These are phyloP conservation scores for Blastocystis hominis DNA, from an alignment of 352 stramenopile genomes.

Conservation along the genomic window DNA sequence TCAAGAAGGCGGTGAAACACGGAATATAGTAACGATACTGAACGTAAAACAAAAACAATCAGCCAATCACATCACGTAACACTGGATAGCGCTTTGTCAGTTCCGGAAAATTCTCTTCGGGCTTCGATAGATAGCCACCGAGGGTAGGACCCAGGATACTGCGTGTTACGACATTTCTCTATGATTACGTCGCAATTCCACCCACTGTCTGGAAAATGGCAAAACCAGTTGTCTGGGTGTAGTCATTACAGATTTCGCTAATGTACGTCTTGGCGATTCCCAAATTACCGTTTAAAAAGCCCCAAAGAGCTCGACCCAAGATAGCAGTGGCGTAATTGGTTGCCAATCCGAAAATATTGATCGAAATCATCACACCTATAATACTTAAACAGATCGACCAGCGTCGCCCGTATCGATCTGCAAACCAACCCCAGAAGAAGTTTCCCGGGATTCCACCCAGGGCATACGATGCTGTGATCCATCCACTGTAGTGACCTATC, in stretches of 20 bases:
- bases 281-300: slow-evolving; percentile 53
- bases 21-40: slow-evolving; percentile 58
- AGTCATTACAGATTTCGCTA: slow-evolving; percentile 58
- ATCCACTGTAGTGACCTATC: slow-evolving; percentile 39
- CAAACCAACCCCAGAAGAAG: slow-evolving; percentile 58
- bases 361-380: slow-evolving; percentile 43
- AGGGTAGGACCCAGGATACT: slow-evolving; percentile 46
- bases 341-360: slow-evolving; percentile 51
- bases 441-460: slow-evolving; percentile 52
- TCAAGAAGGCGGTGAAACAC: slow-evolving; percentile 27
- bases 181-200: slow-evolving; percentile 12
- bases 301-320: slow-evolving; percentile 16
- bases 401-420: slow-evolving; percentile 29
- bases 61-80: background rate
- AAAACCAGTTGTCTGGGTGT: slow-evolving; percentile 55
- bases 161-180: background rate
- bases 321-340: slow-evolving; percentile 6
- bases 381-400: slow-evolving; percentile 28
- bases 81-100: slow-evolving; percentile 14
- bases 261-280: slow-evolving; percentile 57
- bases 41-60: background rate
- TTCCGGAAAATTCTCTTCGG: slow-evolving; percentile 48
- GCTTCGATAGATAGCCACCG: slow-evolving; percentile 35
- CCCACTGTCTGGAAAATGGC: slow-evolving; percentile 43
- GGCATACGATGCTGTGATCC: slow-evolving; percentile 35